Base-by-base conservation (phyloP, 1,284 basidiomycete species). In the Sanghuangporus baumii region DNA sequence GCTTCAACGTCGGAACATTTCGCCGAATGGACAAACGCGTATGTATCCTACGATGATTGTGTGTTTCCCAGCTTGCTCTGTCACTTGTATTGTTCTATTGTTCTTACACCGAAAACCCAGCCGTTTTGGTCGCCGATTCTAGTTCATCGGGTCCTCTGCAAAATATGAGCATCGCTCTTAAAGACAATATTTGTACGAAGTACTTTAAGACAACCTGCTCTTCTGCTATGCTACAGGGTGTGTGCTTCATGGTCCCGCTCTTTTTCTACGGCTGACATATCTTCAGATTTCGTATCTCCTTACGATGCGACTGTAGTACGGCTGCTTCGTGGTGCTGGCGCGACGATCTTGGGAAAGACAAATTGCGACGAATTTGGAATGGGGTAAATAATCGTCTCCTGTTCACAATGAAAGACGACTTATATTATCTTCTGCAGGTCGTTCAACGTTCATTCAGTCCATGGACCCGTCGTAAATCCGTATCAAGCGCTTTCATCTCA, bases 301-400 rank as follows among this genome's bases (percentile, higher is more conserved):
- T 95, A 91, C 70, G 91, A 95, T 71, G 94, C 96, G 54, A 94
- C 94, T 0, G 91, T 91, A 4, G 92, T 98, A 0, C 66, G 75
- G 1, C 74, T 86, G 1, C 75, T 99, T 0, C 76, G 81, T 1
- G 66, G 76, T 0, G 80, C 83, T 0, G 95, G 94, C 1, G 94
- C 89, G 0, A 73, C 81, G 8, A 83, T 98, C 12, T 71, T 89
- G 0, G 95, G 94, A 2, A 96, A 96, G 75, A 90, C 95, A 0
- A 98, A 98, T 72, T 95, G 94, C 74, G 96, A 99, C 72, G 96
- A 98, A 74, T 99, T 99, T 74, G 96, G 96, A 0, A 99, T 99
- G 96, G 96, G 96, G 89, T 94, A 66, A 18, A 79, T 73, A 7
- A 52, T 55, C 40, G 34, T 38, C 37, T n/a, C 9, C 36, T 36